These are phyloP conservation scores for Castanea crenata DNA, from an alignment of 306 rosid genomes.

Conservation along the genomic window DNA sequence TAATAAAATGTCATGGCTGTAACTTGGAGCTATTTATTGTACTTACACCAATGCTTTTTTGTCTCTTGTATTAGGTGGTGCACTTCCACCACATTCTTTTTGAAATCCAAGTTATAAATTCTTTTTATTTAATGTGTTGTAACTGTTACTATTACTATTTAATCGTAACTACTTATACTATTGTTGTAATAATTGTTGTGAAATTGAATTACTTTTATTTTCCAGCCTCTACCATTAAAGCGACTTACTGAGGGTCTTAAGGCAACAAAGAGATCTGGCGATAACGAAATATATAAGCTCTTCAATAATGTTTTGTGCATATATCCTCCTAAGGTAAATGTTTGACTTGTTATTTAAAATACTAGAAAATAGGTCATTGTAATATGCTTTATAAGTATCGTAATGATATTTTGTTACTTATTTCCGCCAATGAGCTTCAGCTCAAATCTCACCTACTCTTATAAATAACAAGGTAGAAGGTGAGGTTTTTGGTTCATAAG, in stretches of 20 bases:
- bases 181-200: background rate
- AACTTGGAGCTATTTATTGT: background rate
- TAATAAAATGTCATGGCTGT: background rate
- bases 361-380: background rate
- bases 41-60: too few species aligned
- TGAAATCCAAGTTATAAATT: background rate
- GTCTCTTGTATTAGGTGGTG: background rate
- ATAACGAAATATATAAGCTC: conserved; percentile 69
- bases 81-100: background rate
- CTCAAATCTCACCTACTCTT: too few species aligned
- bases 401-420: background rate
- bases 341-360: background rate
- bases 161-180: background rate
- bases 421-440: too few species aligned
- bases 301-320: conserved; percentile 73
- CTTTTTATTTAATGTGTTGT: background rate
- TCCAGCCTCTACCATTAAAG: conserved; percentile 85
- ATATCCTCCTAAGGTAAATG: conserved; percentile 77
- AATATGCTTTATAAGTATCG: background rate
- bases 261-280: conserved; percentile 67
- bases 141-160: background rate
- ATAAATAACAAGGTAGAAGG: too few species aligned
- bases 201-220: conserved; percentile 17
- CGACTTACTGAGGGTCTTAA: conserved; percentile 77
- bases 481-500: too few species aligned